phyloP scores from a whole-genome alignment of 2,329 filamentous ascomycete genomes.

The Penicillium expansum region DNA sequence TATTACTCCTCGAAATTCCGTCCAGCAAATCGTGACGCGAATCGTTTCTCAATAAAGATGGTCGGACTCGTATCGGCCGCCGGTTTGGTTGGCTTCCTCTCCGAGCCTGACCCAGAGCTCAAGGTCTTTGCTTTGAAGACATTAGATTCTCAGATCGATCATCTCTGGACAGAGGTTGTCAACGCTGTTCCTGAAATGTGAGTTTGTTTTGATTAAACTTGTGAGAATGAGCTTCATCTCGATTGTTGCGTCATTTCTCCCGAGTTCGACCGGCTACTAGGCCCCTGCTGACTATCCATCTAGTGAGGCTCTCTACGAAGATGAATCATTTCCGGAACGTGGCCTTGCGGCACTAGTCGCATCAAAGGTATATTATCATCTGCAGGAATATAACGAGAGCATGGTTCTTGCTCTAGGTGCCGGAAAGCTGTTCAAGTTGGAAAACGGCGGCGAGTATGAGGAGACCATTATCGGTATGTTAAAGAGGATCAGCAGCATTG shows the following conservation, averaged over 20 bases:
- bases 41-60: conserved; percentile 56
- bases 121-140: conserved; percentile 93
- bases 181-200: conserved; percentile 92
- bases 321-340: conserved; percentile 89
- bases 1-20: conserved; percentile 12
- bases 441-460: conserved; percentile 89
- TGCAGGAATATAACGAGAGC: conserved; percentile 98
- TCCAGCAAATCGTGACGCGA: conserved; percentile 11
- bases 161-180: conserved; percentile 96
- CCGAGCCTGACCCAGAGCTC: conserved; percentile 90
- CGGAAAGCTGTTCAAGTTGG: conserved; percentile 90
- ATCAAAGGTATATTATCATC: conserved; percentile 97
- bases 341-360: conserved; percentile 91
- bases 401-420: conserved; percentile 97
- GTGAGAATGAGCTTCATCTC: background rate
- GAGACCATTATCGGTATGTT: conserved; percentile 86
- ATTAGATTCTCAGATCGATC: conserved; percentile 93
- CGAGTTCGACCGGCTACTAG: conserved; percentile 1
- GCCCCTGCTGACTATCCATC: conserved; percentile 16
- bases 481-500: background rate
- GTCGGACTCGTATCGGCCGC: conserved; percentile 91
- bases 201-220: conserved; percentile 34
- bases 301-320: conserved; percentile 96
- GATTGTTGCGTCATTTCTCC: conserved; percentile 4
- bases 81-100: conserved; percentile 90